Base-by-base conservation (phyloP, 2,329 filamentous ascomycete genomes). In the Dothidotthia symphoricarpi region DNA sequence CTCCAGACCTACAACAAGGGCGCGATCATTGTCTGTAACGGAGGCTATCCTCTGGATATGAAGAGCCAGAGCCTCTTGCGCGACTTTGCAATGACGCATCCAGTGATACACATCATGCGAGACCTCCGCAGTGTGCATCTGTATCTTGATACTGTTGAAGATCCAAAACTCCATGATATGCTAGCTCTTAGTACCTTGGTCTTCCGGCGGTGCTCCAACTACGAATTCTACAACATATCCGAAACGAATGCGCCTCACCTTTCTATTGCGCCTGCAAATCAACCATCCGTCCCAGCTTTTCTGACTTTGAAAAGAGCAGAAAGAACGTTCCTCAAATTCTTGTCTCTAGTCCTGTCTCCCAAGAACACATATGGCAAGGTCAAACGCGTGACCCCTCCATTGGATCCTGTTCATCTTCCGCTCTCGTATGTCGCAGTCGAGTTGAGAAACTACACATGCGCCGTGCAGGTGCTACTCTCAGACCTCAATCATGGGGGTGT, bases 201-300 rank as follows among this genome's bases (percentile, higher is more conserved):
- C 10, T 82, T 85, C 52, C 73, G 82, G 33, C 73, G 73, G 3
- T 86, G 82, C 56, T 82, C 82, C 5, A 88, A 86, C 51, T 77
- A 85, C 45, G 85, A 89, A 55, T 89, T 87, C 61, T 87, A 83
- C 70, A 88, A 88, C 51, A 70, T 86, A 12, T 82, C 82, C 2
- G 83, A 86, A 55, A 71, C 55, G 24, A 52, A 53, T 31, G 51
- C 50, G 9, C 36, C 47, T 6, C 44, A 51, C 17, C 41, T 48
- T 13, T 60, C 52, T 1, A 44, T 57, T 12, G 45, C 41, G 11
- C 59, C 54, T 16, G 55, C 47, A 17, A 49, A 63, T 22, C 54
- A 59, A 34, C 66, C 70, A 1, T 70, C 65, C 0, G 52, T 61
- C 3, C 76, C 79, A 2, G 79, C 81, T 0, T 85, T 83, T 45